Conservation (phyloP, 2,329 filamentous ascomycete genomes). For the Colletotrichum orchidophilum region DNA sequence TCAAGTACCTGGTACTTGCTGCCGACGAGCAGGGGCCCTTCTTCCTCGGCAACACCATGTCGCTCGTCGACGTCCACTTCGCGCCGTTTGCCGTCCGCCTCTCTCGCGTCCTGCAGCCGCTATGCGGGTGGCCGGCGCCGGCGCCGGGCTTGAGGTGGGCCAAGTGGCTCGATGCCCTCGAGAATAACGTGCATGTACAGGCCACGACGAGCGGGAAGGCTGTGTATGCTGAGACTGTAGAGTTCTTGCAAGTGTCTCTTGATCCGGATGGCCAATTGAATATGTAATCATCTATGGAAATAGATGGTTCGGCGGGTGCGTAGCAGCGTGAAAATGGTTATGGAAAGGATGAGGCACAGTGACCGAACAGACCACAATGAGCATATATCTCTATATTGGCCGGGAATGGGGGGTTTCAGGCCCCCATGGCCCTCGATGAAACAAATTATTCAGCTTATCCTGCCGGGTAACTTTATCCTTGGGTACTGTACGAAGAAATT, state of each 20-base stretch:
- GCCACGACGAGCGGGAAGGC: slow-evolving; percentile 73
- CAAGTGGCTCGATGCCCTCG: slow-evolving; percentile 76
- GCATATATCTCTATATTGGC: not conserved
- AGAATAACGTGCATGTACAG: slow-evolving; percentile 68
- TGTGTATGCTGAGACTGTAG: slow-evolving; percentile 65
- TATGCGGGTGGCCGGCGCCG: slow-evolving; percentile 72
- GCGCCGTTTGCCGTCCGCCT: slow-evolving; percentile 80
- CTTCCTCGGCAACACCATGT: slow-evolving; percentile 64
- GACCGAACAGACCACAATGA: not conserved
- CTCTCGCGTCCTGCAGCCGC: slow-evolving; percentile 70
- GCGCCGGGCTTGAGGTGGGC: slow-evolving; percentile 71
- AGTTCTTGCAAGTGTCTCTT: slow-evolving; percentile 51
- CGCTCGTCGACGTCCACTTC: slow-evolving; percentile 78
- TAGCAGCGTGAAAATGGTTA: not conserved
- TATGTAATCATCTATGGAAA: not conserved
- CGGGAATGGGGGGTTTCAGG: not conserved
- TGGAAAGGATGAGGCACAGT: too few relatives aligned
- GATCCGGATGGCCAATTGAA: slow-evolving; percentile 10
- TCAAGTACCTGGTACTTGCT: slow-evolving; percentile 61
- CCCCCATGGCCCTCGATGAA: not conserved
- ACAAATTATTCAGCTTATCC: not conserved
- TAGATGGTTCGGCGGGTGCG: not conserved
- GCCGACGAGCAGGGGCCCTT: slow-evolving; percentile 70
- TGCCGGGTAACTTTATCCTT: not conserved
- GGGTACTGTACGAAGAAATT: not conserved